Percentiles rank a stretch among this genome's conserved stretches.
phyloP scores from a whole-genome alignment of 2,329 filamentous ascomycete genomes.

The Epichloe brachyelytri region DNA sequence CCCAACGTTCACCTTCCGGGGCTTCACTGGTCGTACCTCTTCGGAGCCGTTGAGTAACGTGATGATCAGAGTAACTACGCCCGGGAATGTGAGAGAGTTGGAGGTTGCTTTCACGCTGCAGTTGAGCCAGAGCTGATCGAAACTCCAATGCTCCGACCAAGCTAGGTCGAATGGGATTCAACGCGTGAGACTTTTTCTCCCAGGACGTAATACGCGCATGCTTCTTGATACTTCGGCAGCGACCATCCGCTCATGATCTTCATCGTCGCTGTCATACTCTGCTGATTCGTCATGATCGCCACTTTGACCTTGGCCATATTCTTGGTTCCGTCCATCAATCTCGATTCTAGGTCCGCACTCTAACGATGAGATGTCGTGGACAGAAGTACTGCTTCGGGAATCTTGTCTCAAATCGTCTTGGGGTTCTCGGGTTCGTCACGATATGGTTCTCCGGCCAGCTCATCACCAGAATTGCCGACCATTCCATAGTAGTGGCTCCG shows the following conservation, averaged over 20 bases:
- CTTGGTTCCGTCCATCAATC: slow-evolving; percentile 23
- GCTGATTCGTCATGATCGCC: slow-evolving; percentile 26
- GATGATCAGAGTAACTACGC: slow-evolving; percentile 36
- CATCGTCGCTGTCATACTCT: slow-evolving; percentile 30
- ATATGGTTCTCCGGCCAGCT: slow-evolving; percentile 45
- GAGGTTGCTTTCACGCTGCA: slow-evolving; percentile 70
- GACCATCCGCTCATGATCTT: slow-evolving; percentile 48
- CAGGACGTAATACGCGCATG: slow-evolving; percentile 72
- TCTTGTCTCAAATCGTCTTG: slow-evolving; percentile 10
- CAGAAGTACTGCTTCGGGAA: slow-evolving; percentile 7
- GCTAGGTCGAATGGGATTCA: slow-evolving; percentile 83
- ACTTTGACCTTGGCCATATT: slow-evolving; percentile 17
- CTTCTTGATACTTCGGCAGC: slow-evolving; percentile 80
- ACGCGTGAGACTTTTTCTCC: slow-evolving; percentile 44
- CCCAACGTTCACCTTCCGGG: slow-evolving; percentile 8
- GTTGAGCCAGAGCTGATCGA: slow-evolving; percentile 72
- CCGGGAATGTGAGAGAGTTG: slow-evolving; percentile 56
- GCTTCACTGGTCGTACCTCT: slow-evolving; percentile 17
- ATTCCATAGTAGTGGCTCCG: slow-evolving; percentile 59
- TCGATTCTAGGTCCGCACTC: slow-evolving; percentile 36
- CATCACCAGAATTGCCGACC: slow-evolving; percentile 36
- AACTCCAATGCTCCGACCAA: slow-evolving; percentile 91
- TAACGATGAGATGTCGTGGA: slow-evolving; percentile 28
- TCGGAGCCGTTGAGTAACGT: slow-evolving; percentile 13
- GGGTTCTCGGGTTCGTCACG: slow-evolving; percentile 40